Percentiles rank a stretch among this genome's conserved stretches.
Conservation (phyloP, 1,284 basidiomycete genomes). For the Mycena sp. region DNA sequence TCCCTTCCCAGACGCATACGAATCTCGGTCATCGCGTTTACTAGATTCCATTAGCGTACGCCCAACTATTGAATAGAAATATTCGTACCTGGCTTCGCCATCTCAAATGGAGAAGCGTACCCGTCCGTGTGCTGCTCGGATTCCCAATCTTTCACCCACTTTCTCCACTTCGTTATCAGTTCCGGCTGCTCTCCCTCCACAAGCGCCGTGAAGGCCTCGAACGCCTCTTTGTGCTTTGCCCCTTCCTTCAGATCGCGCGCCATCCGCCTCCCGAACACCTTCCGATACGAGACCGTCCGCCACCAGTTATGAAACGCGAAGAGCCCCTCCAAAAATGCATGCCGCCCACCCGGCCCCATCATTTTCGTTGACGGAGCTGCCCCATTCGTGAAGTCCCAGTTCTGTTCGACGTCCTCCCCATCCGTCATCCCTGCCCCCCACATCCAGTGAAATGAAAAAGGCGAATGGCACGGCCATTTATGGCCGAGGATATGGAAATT, state of each 20-base stretch:
- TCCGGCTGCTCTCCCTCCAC: background rate
- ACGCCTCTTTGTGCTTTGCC: background rate
- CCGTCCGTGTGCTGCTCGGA: too few relatives aligned
- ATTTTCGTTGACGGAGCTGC: too few relatives aligned
- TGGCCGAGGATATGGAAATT: background rate
- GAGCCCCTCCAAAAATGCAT: background rate
- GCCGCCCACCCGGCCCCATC: too few relatives aligned
- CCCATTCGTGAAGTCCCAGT: too few relatives aligned
- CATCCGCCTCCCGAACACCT: background rate
- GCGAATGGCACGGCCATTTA: too few relatives aligned
- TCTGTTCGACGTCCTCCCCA: too few relatives aligned
- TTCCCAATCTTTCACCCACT: slow-evolving; percentile 4
- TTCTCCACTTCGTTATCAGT: background rate
- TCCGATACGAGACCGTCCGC: background rate
- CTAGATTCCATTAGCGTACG: background rate
- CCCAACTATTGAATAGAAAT: too few relatives aligned
- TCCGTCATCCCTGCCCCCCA: too few relatives aligned
- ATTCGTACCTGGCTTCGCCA: too few relatives aligned
- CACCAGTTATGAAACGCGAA: background rate
- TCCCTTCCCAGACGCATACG: background rate
- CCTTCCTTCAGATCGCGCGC: background rate
- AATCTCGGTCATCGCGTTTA: background rate
- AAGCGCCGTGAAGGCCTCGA: background rate
- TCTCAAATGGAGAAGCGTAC: too few relatives aligned
- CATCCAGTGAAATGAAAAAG: too few relatives aligned